Conservation (phyloP, 2,329 filamentous ascomycete species). For the Cryphonectria nitschkei region DNA sequence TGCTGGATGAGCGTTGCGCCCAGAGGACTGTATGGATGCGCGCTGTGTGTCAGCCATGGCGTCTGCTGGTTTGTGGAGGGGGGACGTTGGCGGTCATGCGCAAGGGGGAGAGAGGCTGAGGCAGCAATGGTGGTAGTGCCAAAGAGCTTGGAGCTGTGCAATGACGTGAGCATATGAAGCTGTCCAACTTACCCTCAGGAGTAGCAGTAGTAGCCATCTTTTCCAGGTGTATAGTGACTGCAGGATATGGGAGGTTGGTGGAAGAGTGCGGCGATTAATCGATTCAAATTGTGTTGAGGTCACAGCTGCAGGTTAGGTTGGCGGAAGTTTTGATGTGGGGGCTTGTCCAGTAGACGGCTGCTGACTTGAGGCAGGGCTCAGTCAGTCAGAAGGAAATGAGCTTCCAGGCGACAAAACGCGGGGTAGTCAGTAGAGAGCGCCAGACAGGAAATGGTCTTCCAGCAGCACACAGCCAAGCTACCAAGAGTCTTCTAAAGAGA, state of each 20-base stretch:
- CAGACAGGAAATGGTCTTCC: not conserved
- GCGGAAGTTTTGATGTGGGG: slow-evolving; percentile 27
- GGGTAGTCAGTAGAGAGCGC: slow-evolving; percentile 10
- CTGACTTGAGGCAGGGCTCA: slow-evolving; percentile 20
- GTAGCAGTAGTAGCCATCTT: slow-evolving; percentile 38
- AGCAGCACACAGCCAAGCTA: not conserved
- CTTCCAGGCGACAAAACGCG: slow-evolving; percentile 17
- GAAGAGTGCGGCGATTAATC: not conserved
- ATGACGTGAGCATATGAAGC: not conserved
- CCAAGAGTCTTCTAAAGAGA: not conserved
- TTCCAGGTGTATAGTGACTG: slow-evolving; percentile 18
- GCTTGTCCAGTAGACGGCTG: slow-evolving; percentile 20
- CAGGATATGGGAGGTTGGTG: not conserved
- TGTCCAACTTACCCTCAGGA: slow-evolving; percentile 45
- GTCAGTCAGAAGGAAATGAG: slow-evolving; percentile 11
- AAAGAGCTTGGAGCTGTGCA: slow-evolving; percentile 2
- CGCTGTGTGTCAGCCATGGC: slow-evolving; percentile 2
- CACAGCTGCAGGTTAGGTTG: slow-evolving; percentile 20
- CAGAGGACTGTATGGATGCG: slow-evolving; percentile 74
- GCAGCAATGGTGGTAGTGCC: slow-evolving; percentile 1
- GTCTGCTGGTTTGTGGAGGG: not conserved
- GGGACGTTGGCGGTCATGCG: not conserved
- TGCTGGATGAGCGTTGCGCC: slow-evolving; percentile 90
- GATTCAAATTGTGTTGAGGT: not conserved
- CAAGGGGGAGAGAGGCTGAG: not conserved